A percentile compares a stretch with the other conserved stretches of the same genome.
Conservation (phyloP, 2,329 filamentous ascomycete genomes). For the Harringtonia aguacate region DNA sequence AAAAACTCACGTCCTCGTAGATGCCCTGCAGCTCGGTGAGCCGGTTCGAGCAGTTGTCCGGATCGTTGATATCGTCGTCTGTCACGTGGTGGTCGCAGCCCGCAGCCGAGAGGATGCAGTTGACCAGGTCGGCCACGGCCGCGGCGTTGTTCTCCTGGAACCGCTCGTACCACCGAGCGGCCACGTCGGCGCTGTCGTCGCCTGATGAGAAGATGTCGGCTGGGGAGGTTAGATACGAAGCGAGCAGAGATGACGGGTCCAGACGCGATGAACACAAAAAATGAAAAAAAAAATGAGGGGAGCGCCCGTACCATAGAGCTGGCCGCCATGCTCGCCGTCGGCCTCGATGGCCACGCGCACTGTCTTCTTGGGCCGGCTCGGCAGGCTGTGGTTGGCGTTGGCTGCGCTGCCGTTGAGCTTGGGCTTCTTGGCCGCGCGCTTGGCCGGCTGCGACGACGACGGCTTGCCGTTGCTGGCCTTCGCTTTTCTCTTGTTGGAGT, state of each 20-base stretch:
- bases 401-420: constrained; percentile 58
- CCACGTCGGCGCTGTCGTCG: constrained; percentile 43
- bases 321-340: constrained; percentile 40
- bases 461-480: neutral
- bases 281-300: neutral
- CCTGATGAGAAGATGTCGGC: constrained; percentile 55
- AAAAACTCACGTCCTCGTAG: constrained; percentile 59
- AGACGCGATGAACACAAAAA: no score
- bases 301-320: constrained; percentile 39
- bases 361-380: constrained; percentile 45
- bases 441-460: constrained; percentile 33
- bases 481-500: neutral
- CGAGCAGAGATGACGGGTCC: no score
- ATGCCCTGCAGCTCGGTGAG: constrained; percentile 79
- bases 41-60: constrained; percentile 72
- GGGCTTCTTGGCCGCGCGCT: constrained; percentile 52
- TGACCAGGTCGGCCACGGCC: constrained; percentile 52
- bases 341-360: constrained; percentile 40
- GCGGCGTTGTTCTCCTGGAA: constrained; percentile 43
- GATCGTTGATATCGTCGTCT: constrained; percentile 75
- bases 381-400: constrained; percentile 32
- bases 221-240: constrained; percentile 20
- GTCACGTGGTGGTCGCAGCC: constrained; percentile 74
- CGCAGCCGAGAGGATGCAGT: constrained; percentile 58
- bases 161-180: constrained; percentile 47